A percentile compares a stretch with the other conserved stretches of the same genome.
phyloP scores from a whole-genome alignment of 495 filamentous ascomycete genomes.

The Amorphotheca resinae region DNA sequence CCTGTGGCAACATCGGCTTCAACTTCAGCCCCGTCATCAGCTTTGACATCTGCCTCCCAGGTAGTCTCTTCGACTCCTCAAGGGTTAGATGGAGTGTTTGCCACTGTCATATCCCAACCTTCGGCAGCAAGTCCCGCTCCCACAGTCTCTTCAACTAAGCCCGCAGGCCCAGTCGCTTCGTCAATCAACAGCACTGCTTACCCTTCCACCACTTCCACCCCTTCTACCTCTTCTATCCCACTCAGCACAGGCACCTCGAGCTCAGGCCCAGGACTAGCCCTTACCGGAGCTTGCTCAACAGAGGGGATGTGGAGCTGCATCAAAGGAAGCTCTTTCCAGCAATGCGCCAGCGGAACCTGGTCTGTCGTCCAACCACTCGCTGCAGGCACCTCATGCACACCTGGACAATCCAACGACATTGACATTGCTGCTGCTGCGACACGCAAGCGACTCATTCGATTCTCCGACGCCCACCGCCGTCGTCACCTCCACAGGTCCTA shows the following conservation, averaged over 20 bases:
- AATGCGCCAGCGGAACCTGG: slow-evolving; percentile 54
- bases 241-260: slow-evolving; percentile 10
- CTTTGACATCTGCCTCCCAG: slow-evolving; percentile 15
- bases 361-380: slow-evolving; percentile 39
- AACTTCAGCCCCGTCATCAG: slow-evolving; percentile 8
- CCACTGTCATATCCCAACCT: slow-evolving; percentile 6
- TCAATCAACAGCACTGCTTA: neutral
- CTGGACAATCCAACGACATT: slow-evolving; percentile 37
- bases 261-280: slow-evolving; percentile 10
- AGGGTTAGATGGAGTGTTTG: slow-evolving; percentile 18
- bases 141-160: slow-evolving; percentile 12
- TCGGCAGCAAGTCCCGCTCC: neutral
- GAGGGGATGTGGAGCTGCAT: slow-evolving; percentile 58
- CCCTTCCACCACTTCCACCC: neutral
- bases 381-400: slow-evolving; percentile 43
- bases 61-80: slow-evolving; percentile 3
- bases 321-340: slow-evolving; percentile 44
- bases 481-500: no score
- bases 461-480: no score
- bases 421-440: slow-evolving; percentile 20
- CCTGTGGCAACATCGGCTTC: slow-evolving; percentile 1
- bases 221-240: no score
- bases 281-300: slow-evolving; percentile 32
- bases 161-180: slow-evolving; percentile 9
- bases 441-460: no score